These are phyloP conservation scores for Kernera saxatilis DNA, from an alignment of 345 rosid genomes.

Conservation along the genomic window DNA sequence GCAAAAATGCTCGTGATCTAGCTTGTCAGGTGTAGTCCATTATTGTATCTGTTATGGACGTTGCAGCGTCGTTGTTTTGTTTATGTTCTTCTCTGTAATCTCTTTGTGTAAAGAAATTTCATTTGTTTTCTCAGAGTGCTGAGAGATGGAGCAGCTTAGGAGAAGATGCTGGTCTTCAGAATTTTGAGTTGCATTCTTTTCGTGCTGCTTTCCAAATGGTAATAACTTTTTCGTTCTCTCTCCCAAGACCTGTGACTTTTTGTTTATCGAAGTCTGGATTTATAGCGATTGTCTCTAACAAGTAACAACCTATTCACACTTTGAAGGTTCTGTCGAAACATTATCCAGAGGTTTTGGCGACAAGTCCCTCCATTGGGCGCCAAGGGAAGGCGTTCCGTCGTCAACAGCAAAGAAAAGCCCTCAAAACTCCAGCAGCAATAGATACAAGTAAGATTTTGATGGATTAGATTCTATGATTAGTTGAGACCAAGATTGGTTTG, in stretches of 20 bases:
- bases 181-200: constrained; percentile 83
- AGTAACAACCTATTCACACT: constrained; percentile 6
- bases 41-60: neutral
- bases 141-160: constrained; percentile 80
- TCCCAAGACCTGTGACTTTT: neutral
- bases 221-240: neutral
- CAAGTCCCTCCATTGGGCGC: constrained; percentile 83
- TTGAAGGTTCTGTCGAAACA: constrained; percentile 65
- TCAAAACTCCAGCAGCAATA: constrained; percentile 16
- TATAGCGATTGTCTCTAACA: neutral
- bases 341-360: constrained; percentile 55
- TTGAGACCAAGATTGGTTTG: neutral
- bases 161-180: constrained; percentile 67
- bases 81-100: neutral
- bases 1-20: constrained; percentile 71
- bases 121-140: constrained; percentile 58
- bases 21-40: constrained; percentile 77
- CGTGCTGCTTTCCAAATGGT: constrained; percentile 97
- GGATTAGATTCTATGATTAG: neutral
- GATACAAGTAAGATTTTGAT: neutral
- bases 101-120: neutral
- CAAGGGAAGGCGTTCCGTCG: constrained; percentile 93
- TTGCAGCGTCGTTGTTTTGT: neutral
- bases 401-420: constrained; percentile 52
- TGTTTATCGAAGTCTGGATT: neutral